Evolutionary conservation across 2,329 filamentous ascomycete species (phyloP), one percentile per base, ranked within the genome.

Genomic region (Myriangium duriaei): DNA sequence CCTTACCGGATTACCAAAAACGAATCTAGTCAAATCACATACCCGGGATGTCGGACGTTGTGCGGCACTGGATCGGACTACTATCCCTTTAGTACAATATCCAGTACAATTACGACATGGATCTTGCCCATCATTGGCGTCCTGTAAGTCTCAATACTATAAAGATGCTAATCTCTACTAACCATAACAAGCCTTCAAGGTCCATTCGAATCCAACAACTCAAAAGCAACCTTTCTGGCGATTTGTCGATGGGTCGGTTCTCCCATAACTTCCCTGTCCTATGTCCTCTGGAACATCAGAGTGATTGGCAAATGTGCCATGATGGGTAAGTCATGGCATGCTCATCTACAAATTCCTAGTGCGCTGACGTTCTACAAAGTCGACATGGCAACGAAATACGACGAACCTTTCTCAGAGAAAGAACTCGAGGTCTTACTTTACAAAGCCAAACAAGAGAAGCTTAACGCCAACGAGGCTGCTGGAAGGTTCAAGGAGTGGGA

Each of bases 241-340:
- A 54, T 59, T 13, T 45, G 50, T 2, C 45, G 57, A 31, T 62
- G 58, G 58, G 45, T 57, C 1, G 58, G 59, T 2, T 56, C 51
- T 18, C 58, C 59, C 0, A 61, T 61, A 40, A 53, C 52, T 4
- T 55, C 49, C 11, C 44, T 61, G 2, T 48, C 51, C 3, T 61
- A 59, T 28, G 56, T 60, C 4, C 47, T 62, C 2, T 62, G 58
- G 59, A 60, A 61, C 33, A 61, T 62, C 47, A 57, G 56, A 30
- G 56, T 61, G 0, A 54, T 54, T 5, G 58, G 55, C 1, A 61
- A 59, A 32, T 56, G 52, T 21, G 59, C 58, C 1, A 33, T 60
- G 34, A 58, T 62, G 34, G 47, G 46, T 47, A 42, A 11, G 18
- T 35, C n/a, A n/a, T n/a, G n/a, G n/a, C n/a, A n/a, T n/a, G n/a